These are phyloP conservation scores for Limnomonas spitsbergensis DNA, from an alignment of 139 green algal genomes.

Conservation along the genomic window DNA sequence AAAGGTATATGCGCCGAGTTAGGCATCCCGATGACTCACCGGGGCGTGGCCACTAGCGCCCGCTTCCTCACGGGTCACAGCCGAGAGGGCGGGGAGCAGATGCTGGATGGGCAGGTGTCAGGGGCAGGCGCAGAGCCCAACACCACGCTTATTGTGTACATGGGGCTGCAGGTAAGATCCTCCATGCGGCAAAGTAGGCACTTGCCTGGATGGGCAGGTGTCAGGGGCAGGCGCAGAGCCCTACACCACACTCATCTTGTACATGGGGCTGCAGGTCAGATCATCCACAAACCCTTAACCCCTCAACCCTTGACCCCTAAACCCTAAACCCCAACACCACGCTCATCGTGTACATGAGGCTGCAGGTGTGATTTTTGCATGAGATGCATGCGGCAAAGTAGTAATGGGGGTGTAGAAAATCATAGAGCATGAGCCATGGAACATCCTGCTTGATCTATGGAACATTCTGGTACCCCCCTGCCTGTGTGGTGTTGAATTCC, in stretches of 20 bases:
- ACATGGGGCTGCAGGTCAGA: slow-evolving; percentile 7
- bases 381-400: too few relatives aligned
- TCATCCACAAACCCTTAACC: too few relatives aligned
- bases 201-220: too few relatives aligned
- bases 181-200: too few relatives aligned
- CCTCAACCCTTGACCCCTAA: too few relatives aligned
- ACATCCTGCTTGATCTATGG: too few relatives aligned
- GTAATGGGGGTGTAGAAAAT: too few relatives aligned
- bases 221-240: not conserved
- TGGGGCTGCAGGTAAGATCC: slow-evolving; percentile 83
- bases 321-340: slow-evolving; percentile 89
- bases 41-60: slow-evolving; percentile 86
- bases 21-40: slow-evolving; percentile 86
- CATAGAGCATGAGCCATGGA: too few relatives aligned
- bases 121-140: slow-evolving; percentile 66
- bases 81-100: slow-evolving; percentile 74
- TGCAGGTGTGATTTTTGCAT: slow-evolving; percentile 64
- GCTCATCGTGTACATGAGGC: slow-evolving; percentile 98
- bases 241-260: not conserved
- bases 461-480: too few relatives aligned
- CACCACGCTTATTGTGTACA: slow-evolving; percentile 98
- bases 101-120: slow-evolving; percentile 56
- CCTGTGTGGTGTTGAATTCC: too few relatives aligned
- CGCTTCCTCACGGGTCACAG: slow-evolving; percentile 90
- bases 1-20: slow-evolving; percentile 53